A percentile compares a stretch with the other conserved stretches of the same genome.
Evolutionary conservation across 768 basidiomycete genomes (phyloP).

Genomic region (Chalciporus sphaerocephalus): DNA sequence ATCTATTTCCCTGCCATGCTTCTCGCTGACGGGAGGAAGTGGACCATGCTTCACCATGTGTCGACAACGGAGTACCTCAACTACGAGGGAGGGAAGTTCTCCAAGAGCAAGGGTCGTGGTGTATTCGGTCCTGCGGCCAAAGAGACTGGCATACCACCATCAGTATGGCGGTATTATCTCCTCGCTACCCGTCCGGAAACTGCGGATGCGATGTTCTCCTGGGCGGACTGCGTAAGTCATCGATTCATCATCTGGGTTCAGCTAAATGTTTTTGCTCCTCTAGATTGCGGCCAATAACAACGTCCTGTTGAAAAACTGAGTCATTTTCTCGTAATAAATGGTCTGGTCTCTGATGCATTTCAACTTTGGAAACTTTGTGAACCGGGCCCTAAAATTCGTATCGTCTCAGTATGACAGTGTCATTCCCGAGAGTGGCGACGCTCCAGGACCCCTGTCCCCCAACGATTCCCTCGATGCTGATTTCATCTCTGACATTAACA

Average conservation of each 20-base stretch:
- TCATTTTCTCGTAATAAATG: not conserved
- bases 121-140: conserved; percentile 94
- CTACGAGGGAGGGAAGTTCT: conserved; percentile 98
- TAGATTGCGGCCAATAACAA: conserved; percentile 92
- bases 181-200: conserved; percentile 91
- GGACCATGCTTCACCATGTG: conserved; percentile 92
- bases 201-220: conserved; percentile 93
- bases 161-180: conserved; percentile 97
- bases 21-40: conserved; percentile 82
- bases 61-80: conserved; percentile 97
- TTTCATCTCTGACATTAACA: conserved; percentile 79
- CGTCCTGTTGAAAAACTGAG: conserved; percentile 87
- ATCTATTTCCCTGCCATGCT: conserved; percentile 91
- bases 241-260: not conserved
- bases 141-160: conserved; percentile 88
- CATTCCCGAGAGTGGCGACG: conserved; percentile 75
- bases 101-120: conserved; percentile 93
- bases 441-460: conserved; percentile 63
- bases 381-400: conserved; percentile 89
- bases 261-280: conserved; percentile 1
- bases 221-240: conserved; percentile 80
- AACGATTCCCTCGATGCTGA: conserved; percentile 64
- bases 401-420: conserved; percentile 76
- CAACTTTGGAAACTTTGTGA: conserved; percentile 97
- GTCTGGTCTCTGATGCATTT: not conserved